Evolutionary conservation across 176 grass and related monocot species (phyloP).

Genomic region (Hyparrhenia diplandra): DNA sequence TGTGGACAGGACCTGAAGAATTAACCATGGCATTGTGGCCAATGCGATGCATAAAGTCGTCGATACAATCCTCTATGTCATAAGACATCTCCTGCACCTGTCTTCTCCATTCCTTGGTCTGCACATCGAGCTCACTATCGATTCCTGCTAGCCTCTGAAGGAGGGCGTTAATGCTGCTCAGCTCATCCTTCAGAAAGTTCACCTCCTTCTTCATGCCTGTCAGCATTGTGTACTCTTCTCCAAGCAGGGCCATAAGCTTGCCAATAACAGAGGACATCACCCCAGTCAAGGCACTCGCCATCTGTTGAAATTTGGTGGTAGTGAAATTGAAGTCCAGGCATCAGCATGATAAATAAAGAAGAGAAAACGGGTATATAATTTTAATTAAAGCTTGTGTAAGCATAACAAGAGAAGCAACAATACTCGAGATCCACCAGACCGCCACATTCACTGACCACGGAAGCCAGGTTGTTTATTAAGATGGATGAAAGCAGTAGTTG

Average conservation of each 20-base stretch:
- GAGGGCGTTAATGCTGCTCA: constrained; percentile 21
- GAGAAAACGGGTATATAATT: neutral
- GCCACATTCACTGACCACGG: too few relatives aligned
- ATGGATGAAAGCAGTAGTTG: too few relatives aligned
- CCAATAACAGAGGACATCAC: neutral
- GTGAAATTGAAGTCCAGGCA: too few relatives aligned
- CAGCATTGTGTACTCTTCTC: neutral
- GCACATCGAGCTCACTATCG: neutral
- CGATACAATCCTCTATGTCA: constrained; percentile 19
- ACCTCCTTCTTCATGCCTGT: constrained; percentile 2
- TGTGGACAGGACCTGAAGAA: neutral
- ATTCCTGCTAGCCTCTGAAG: neutral
- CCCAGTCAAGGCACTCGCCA: constrained; percentile 5
- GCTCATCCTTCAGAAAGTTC: constrained; percentile 15
- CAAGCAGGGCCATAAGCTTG: constrained; percentile 1
- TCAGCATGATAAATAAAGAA: neutral
- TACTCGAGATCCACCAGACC: too few relatives aligned
- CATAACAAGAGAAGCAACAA: neutral
- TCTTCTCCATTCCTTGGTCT: neutral
- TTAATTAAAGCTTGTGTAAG: neutral
- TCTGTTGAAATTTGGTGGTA: neutral
- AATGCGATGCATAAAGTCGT: neutral
- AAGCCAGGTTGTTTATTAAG: too few relatives aligned
- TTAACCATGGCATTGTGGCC: neutral
- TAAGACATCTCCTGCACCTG: constrained; percentile 22